Conservation (phyloP, 345 rosid species). For the Eucalyptus sideroxylon region DNA sequence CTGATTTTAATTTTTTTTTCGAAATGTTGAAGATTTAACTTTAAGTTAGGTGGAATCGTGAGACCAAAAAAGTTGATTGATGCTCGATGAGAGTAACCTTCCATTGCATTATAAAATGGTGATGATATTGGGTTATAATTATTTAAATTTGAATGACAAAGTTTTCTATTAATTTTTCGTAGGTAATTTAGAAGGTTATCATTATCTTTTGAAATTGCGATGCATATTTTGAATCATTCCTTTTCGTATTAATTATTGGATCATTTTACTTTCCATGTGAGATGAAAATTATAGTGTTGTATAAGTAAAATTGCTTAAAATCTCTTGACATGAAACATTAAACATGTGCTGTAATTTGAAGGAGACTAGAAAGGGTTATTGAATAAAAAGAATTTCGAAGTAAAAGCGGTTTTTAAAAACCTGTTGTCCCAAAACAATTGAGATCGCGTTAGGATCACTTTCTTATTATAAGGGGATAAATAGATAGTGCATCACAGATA, state of each 20-base stretch:
- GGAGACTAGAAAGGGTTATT: not conserved
- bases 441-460: not conserved
- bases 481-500: not conserved
- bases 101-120: not conserved
- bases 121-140: not conserved
- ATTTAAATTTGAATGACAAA: not conserved
- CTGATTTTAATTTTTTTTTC: not conserved
- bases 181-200: not conserved
- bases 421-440: not conserved
- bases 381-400: not conserved
- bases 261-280: not conserved
- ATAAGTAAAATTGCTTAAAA: not conserved
- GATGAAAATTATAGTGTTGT: not conserved
- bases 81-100: not conserved
- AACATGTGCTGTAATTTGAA: not conserved
- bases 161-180: not conserved
- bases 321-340: not conserved
- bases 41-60: not conserved
- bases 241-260: not conserved
- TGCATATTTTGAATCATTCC: not conserved
- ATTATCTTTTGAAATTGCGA: not conserved
- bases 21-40: not conserved
- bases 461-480: not conserved
- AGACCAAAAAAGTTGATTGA: not conserved
- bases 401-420: not conserved